A percentile compares a stretch with the other conserved stretches of the same genome.
These are phyloP conservation scores for Penicillium thymicola DNA, from an alignment of 2,329 filamentous ascomycete genomes.

Conservation along the genomic window DNA sequence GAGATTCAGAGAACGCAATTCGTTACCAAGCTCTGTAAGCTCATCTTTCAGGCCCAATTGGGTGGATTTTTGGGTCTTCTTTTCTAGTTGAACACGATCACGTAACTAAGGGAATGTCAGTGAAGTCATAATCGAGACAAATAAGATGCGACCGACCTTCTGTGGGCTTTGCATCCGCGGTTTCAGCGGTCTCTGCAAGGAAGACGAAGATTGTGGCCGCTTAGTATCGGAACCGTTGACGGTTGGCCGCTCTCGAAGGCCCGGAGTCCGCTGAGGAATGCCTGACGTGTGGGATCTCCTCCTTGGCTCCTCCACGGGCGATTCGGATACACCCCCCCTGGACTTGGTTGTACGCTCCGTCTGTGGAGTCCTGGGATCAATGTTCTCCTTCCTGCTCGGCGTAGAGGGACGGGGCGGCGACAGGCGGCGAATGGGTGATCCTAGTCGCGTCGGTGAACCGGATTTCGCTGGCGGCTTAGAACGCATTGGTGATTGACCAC, in stretches of 20 bases:
- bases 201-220: conserved; percentile 52
- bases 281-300: conserved; percentile 48
- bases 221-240: conserved; percentile 33
- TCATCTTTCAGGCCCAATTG: conserved; percentile 71
- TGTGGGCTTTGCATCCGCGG: conserved; percentile 63
- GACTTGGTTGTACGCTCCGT: conserved; percentile 34
- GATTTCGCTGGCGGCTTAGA: conserved; percentile 33
- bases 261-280: conserved; percentile 46
- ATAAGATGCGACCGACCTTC: conserved; percentile 42
- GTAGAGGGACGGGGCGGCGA: conserved; percentile 35
- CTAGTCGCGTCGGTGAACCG: conserved; percentile 28
- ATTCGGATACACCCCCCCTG: conserved; percentile 32
- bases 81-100: conserved; percentile 80
- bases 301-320: conserved; percentile 39
- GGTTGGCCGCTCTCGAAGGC: conserved; percentile 34
- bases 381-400: conserved; percentile 41
- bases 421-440: conserved; percentile 31
- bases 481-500: conserved; percentile 24
- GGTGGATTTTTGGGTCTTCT: conserved; percentile 66
- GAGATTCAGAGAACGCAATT: conserved; percentile 58
- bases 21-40: conserved; percentile 73
- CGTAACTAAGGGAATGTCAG: conserved; percentile 49
- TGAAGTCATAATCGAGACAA: background rate
- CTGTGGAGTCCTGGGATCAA: conserved; percentile 33
- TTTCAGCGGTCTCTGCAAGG: conserved; percentile 69